Percentiles rank a stretch among this genome's conserved stretches.
Evolutionary conservation across 345 rosid genomes (phyloP).

Genomic region (Dipteronia dyeriana): DNA sequence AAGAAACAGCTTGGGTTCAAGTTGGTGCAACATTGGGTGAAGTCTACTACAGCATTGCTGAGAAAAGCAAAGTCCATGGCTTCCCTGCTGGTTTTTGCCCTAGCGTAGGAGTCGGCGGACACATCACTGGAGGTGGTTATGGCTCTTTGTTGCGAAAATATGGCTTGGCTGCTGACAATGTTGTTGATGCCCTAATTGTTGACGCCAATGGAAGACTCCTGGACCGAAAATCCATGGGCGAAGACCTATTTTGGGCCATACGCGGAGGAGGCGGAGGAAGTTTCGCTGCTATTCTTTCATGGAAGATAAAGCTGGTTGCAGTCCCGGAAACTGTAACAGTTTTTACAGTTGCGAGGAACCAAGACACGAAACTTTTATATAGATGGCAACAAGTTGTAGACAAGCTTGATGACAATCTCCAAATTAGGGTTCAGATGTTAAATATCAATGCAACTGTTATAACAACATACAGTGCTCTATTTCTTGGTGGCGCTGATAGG

Average conservation of each 20-base stretch:
- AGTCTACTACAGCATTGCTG: too few relatives aligned
- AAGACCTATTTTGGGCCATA: not conserved
- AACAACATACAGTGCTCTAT: slow-evolving; percentile 32
- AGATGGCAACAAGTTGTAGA: not conserved
- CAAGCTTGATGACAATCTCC: slow-evolving; percentile 24
- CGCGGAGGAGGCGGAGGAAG: not conserved
- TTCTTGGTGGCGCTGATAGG: slow-evolving; percentile 40
- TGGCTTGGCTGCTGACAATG: not conserved
- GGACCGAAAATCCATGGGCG: not conserved
- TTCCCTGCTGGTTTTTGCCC: too few relatives aligned
- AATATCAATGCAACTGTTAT: slow-evolving; percentile 21
- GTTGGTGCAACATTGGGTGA: too few relatives aligned
- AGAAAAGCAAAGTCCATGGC: too few relatives aligned
- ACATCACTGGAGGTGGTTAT: too few relatives aligned
- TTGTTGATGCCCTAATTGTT: not conserved
- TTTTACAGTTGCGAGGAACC: not conserved
- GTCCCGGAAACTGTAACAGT: slow-evolving; percentile 51
- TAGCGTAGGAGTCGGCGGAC: too few relatives aligned
- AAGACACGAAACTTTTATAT: not conserved
- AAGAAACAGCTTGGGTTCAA: not conserved
- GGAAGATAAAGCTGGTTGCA: slow-evolving; percentile 65
- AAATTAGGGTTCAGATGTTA: slow-evolving; percentile 18
- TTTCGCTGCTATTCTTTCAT: slow-evolving; percentile 30
- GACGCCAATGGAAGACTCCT: not conserved
- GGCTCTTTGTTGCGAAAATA: too few relatives aligned